Base-by-base conservation (phyloP, 257 asterid species). In the Petrea volubilis region DNA sequence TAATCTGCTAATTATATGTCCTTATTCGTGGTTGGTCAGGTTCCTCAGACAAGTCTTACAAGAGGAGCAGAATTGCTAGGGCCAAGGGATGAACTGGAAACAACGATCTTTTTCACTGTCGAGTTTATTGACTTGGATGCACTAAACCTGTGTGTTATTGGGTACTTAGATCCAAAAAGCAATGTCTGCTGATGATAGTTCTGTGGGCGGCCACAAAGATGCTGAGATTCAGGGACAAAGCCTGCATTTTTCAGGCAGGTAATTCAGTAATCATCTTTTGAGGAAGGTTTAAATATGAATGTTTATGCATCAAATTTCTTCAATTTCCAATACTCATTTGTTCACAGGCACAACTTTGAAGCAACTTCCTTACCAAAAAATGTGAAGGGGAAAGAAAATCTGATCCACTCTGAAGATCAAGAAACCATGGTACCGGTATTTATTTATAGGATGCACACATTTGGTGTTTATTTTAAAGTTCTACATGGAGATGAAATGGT, bases 371-470 rank as follows among this genome's bases (percentile, higher is more conserved):
- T 62, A 52, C 76, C 83, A 18, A 83, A 80, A 68, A 77, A 71
- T 74, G 78, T 74, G 68, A 86, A 81, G 70, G 96, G 82, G 69
- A 82, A 76, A 74, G 90, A 86, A 52, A 79, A 67, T 46, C 43
- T 59, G 29, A 61, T 62, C 74, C 72, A 72, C 70, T 70, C 80
- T 56, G 78, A 82, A 74, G 97, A 88, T 67, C 88, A 82, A 82
- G 97, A 86, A 79, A 78, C 86, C 20, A 79, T 81, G 97, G 96
- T 92, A 86, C 71, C 50, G 49, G 20, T 53, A 74, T 78, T 80
- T 78, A 20, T 51, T 58, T 11, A 43, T 33, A 70, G 40, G 60
- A 74, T 65, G 18, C 28, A 24, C 24, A 34, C n/a, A n/a, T 38
- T 67, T 49, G 43, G 68, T 73, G n/a, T 23, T 60, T 53, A 24